Evolutionary conservation across 441 rosid species (phyloP).

Genomic region (Kokia cookei): DNA sequence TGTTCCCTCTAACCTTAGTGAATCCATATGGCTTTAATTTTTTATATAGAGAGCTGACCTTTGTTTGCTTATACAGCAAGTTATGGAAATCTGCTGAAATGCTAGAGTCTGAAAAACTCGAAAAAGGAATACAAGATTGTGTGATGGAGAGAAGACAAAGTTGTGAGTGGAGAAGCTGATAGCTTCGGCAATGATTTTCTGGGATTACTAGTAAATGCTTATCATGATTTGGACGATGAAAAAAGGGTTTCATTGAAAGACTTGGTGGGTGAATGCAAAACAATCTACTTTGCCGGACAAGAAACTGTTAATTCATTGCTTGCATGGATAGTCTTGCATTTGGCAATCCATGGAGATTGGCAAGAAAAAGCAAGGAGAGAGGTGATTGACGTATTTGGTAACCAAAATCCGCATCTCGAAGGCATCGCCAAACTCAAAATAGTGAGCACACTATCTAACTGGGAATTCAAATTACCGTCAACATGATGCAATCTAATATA

Average conservation of each 20-base stretch:
- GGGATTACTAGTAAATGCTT: constrained; percentile 31
- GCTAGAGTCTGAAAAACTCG: constrained; percentile 28
- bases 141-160: constrained; percentile 30
- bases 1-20: background rate
- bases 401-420: constrained; percentile 23
- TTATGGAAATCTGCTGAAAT: constrained; percentile 28
- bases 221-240: constrained; percentile 17
- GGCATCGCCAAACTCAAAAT: constrained; percentile 28
- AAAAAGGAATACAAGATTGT: constrained; percentile 19
- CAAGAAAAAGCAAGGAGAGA: constrained; percentile 41
- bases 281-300: constrained; percentile 23
- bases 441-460: constrained; percentile 13
- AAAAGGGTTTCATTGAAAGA: constrained; percentile 11
- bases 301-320: constrained; percentile 18
- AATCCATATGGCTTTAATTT: background rate
- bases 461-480: background rate
- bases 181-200: constrained; percentile 34
- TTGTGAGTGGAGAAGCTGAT: constrained; percentile 7
- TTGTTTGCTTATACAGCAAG: constrained; percentile 11
- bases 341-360: constrained; percentile 24
- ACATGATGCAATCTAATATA: constrained; percentile 6
- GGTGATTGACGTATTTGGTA: constrained; percentile 28
- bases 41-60: background rate
- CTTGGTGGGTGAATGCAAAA: constrained; percentile 21
- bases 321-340: constrained; percentile 17